Evolutionary conservation across 164 flowering plant genomes (phyloP).

Genomic region (Vitis rotundifolia): DNA sequence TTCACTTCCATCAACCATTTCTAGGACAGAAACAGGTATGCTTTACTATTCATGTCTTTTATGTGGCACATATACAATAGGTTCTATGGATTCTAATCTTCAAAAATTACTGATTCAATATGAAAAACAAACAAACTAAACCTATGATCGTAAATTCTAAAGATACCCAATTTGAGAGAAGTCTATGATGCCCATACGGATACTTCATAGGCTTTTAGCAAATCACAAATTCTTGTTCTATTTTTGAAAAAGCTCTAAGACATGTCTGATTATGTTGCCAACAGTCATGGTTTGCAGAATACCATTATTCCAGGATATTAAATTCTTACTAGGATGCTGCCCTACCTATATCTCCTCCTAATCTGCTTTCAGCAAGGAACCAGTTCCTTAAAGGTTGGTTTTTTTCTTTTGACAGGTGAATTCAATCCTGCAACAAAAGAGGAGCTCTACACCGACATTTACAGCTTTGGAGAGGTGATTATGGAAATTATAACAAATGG

Average conservation of each 20-base stretch:
- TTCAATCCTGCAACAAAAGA: conserved; percentile 35
- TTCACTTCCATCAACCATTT: conserved; percentile 29
- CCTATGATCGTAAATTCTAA: background rate
- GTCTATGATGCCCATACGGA: background rate
- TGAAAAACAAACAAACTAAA: background rate
- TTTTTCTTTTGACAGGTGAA: conserved; percentile 39
- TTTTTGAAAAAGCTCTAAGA: too few relatives aligned
- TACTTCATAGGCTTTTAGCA: too few relatives aligned
- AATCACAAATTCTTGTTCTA: too few relatives aligned
- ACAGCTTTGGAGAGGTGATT: conserved; percentile 73
- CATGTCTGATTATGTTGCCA: too few relatives aligned
- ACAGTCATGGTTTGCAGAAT: too few relatives aligned
- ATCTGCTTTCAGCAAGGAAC: background rate
- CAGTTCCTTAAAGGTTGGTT: background rate
- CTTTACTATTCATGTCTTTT: conserved; percentile 7
- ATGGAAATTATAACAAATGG: conserved; percentile 79
- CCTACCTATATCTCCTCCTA: too few relatives aligned
- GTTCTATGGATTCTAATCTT: background rate
- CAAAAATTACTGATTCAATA: background rate
- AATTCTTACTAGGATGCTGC: too few relatives aligned
- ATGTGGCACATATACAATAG: background rate
- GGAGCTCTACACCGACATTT: conserved; percentile 61
- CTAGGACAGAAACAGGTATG: conserved; percentile 48
- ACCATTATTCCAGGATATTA: too few relatives aligned
- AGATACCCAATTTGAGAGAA: background rate